Percentiles rank a stretch among this genome's conserved stretches.
Evolutionary conservation across 179 eudicot species (phyloP).

Genomic region (Patellifolia procumbens): DNA sequence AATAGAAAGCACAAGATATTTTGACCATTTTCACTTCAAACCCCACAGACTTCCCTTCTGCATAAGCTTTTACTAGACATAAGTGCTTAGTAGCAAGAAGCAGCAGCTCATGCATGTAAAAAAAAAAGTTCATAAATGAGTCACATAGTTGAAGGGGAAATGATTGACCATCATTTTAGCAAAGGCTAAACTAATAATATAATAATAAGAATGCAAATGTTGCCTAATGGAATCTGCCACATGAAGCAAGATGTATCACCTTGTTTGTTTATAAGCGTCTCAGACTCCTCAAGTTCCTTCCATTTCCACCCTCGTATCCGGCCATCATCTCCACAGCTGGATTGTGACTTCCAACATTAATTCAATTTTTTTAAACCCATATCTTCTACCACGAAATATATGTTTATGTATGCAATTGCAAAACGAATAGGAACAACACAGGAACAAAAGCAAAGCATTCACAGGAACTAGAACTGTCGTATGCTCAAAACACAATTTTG

Average conservation of each 20-base stretch:
- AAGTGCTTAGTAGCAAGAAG: background rate
- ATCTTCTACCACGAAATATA: background rate
- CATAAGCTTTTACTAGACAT: background rate
- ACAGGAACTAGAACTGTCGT: background rate
- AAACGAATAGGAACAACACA: background rate
- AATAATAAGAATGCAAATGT: background rate
- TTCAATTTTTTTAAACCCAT: background rate
- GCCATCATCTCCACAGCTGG: constrained; percentile 99
- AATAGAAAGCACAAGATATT: background rate
- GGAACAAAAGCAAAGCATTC: background rate
- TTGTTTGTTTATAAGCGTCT: constrained; percentile 37
- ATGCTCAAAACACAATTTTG: constrained; percentile 1
- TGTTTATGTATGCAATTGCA: constrained; percentile 6
- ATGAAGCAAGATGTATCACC: constrained; percentile 38
- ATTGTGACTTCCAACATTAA: constrained; percentile 20
- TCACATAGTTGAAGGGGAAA: background rate
- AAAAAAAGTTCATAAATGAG: background rate
- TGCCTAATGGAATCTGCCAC: background rate
- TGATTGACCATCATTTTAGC: background rate
- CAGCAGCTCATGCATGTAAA: background rate
- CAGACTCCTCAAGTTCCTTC: constrained; percentile 56
- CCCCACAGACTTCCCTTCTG: background rate
- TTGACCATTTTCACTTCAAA: background rate
- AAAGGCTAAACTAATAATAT: background rate
- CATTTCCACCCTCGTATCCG: constrained; percentile 91